Percentiles rank a stretch among this genome's conserved stretches.
Evolutionary conservation across 1,139 yeast genomes (phyloP).

Genomic region (Taphrina confusa): DNA sequence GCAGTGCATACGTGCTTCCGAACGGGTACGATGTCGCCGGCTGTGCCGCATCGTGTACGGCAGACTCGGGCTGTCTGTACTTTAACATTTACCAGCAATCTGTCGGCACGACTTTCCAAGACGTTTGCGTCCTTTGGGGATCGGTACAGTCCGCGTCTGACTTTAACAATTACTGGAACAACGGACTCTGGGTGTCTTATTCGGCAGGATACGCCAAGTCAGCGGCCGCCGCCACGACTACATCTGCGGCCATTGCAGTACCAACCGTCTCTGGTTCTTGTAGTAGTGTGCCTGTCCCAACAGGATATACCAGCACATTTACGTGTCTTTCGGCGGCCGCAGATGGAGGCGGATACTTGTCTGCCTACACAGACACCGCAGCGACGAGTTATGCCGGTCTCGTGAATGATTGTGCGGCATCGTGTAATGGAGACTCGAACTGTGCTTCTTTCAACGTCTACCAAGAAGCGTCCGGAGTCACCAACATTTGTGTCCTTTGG

Average conservation of each 20-base stretch:
- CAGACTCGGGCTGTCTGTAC: not conserved
- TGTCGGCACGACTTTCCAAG: not conserved
- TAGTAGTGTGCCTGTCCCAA: not conserved
- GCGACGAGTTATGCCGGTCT: slow-evolving; percentile 1
- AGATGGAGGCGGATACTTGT: slow-evolving; percentile 3
- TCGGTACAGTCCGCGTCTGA: not conserved
- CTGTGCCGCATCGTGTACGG: slow-evolving; percentile 5
- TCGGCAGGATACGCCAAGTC: slow-evolving; percentile 2
- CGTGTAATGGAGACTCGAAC: not conserved
- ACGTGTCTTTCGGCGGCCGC: not conserved
- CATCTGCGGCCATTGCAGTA: not conserved
- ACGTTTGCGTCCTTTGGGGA: slow-evolving; percentile 4
- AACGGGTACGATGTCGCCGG: not conserved
- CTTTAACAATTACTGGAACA: slow-evolving; percentile 10
- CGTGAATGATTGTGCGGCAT: slow-evolving; percentile 1
- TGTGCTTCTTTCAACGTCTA: slow-evolving; percentile 2
- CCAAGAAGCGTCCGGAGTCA: not conserved
- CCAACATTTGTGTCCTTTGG: slow-evolving; percentile 17
- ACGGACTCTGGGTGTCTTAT: not conserved
- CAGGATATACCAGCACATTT: not conserved
- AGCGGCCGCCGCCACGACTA: not conserved
- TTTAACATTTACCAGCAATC: slow-evolving; percentile 16
- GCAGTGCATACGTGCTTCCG: not conserved
- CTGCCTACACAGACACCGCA: not conserved
- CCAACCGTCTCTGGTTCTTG: not conserved